phyloP scores from a whole-genome alignment of 169 alveolate genomes.

The Plasmodium cynomolgi region DNA sequence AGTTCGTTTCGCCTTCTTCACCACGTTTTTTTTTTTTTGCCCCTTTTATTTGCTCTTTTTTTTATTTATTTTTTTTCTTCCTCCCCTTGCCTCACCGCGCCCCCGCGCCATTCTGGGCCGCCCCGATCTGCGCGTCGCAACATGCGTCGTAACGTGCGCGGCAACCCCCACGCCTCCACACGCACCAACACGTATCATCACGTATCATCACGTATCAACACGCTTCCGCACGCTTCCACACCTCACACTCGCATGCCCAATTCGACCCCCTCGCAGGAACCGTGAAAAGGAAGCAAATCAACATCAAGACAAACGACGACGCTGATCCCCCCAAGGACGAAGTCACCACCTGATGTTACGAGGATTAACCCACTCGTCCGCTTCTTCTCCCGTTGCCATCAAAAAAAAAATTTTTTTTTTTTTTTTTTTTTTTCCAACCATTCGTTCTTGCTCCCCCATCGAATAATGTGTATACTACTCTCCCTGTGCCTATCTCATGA shows the following conservation, averaged over 20 bases:
- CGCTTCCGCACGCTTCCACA: background rate
- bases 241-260: background rate
- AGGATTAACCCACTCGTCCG: background rate
- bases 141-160: background rate
- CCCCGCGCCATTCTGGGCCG: background rate
- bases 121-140: background rate
- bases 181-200: background rate
- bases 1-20: background rate
- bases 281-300: constrained; percentile 39
- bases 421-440: background rate
- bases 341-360: constrained; percentile 2
- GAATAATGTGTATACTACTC: background rate
- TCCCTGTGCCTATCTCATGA: background rate
- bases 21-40: background rate
- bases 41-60: too few relatives aligned
- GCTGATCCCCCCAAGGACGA: background rate
- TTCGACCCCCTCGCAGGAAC: constrained; percentile 16
- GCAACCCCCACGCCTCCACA: background rate
- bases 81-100: background rate
- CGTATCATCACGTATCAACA: background rate
- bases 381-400: background rate
- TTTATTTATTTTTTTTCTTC: too few relatives aligned
- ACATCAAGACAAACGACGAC: constrained; percentile 34
- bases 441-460: background rate
- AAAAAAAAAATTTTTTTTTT: background rate